These are phyloP conservation scores for Diutina pseudorugosa DNA, from an alignment of 1,139 yeast species.

Conservation along the genomic window DNA sequence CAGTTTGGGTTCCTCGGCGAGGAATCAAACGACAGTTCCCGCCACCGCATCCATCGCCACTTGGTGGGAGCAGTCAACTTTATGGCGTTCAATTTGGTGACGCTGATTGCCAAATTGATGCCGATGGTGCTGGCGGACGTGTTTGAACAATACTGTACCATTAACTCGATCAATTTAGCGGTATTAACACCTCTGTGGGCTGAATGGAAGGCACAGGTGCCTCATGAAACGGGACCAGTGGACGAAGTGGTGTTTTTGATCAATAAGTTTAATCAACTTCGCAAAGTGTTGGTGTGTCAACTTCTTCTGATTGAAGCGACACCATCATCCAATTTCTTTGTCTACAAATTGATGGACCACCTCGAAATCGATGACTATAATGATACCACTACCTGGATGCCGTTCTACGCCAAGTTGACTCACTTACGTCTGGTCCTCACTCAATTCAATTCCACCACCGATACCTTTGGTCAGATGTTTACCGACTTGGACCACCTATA, in stretches of 20 bases:
- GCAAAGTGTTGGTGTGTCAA: slow-evolving; percentile 29
- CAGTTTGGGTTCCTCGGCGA: slow-evolving; percentile 9
- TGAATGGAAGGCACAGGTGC: slow-evolving; percentile 5
- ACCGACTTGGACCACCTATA: background rate
- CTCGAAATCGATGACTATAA: slow-evolving; percentile 7
- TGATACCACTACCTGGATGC: background rate
- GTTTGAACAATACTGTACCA: slow-evolving; percentile 28
- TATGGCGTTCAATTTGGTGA: slow-evolving; percentile 18
- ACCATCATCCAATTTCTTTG: slow-evolving; percentile 20
- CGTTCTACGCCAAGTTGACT: background rate
- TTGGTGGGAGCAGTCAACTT: slow-evolving; percentile 10
- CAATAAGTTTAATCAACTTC: slow-evolving; percentile 22
- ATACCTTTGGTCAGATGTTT: background rate
- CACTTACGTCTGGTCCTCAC: background rate
- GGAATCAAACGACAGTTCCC: background rate
- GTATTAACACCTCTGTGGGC: slow-evolving; percentile 7
- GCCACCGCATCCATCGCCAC: slow-evolving; percentile 5
- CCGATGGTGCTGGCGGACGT: slow-evolving; percentile 27
- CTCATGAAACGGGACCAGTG: slow-evolving; percentile 8
- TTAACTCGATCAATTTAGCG: slow-evolving; percentile 19
- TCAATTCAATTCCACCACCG: slow-evolving; percentile 8
- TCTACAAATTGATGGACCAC: slow-evolving; percentile 13
- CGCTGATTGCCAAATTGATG: slow-evolving; percentile 19
- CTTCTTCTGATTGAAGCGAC: slow-evolving; percentile 25
- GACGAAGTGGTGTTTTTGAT: slow-evolving; percentile 12